A percentile compares a stretch with the other conserved stretches of the same genome.
Conservation (phyloP, 164 flowering plant genomes). For the Nelumbo lutea region DNA sequence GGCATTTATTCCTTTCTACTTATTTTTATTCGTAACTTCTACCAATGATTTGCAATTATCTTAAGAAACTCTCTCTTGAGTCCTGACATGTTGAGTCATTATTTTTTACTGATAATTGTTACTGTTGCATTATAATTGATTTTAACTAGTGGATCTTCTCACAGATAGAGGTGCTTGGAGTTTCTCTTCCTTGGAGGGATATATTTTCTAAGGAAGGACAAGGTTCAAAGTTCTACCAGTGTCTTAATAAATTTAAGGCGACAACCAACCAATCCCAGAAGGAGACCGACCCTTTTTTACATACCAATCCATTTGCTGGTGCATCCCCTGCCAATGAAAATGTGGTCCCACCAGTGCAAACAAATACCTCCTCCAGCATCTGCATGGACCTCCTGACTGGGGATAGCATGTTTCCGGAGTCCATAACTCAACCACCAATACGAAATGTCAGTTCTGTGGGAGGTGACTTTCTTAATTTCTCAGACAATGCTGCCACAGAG, state of each 20-base stretch:
- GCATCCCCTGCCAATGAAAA: constrained; percentile 33
- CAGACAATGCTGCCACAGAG: constrained; percentile 49
- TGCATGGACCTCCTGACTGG: constrained; percentile 76
- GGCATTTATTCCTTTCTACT: neutral
- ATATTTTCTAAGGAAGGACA: constrained; percentile 46
- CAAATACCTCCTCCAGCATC: constrained; percentile 28
- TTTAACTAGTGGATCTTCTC: neutral
- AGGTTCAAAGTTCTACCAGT: constrained; percentile 39
- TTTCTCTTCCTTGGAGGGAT: constrained; percentile 83
- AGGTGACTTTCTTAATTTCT: constrained; percentile 58
- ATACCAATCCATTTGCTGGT: constrained; percentile 37
- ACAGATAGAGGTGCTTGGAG: constrained; percentile 83
- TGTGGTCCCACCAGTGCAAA: constrained; percentile 22
- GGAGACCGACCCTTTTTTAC: constrained; percentile 33
- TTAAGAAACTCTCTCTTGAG: neutral
- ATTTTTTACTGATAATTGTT: neutral
- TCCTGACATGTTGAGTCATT: neutral
- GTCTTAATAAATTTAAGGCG: constrained; percentile 22
- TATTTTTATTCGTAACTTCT: neutral
- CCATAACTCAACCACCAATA: constrained; percentile 30
- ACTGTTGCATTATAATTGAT: neutral
- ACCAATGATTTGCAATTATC: neutral
- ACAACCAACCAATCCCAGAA: constrained; percentile 12
- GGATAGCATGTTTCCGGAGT: constrained; percentile 33
- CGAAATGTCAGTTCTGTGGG: constrained; percentile 27